Evolutionary conservation across 352 stramenopile species (phyloP), one percentile per base, ranked within the genome.

Genomic region (Phytopythium litorale): DNA sequence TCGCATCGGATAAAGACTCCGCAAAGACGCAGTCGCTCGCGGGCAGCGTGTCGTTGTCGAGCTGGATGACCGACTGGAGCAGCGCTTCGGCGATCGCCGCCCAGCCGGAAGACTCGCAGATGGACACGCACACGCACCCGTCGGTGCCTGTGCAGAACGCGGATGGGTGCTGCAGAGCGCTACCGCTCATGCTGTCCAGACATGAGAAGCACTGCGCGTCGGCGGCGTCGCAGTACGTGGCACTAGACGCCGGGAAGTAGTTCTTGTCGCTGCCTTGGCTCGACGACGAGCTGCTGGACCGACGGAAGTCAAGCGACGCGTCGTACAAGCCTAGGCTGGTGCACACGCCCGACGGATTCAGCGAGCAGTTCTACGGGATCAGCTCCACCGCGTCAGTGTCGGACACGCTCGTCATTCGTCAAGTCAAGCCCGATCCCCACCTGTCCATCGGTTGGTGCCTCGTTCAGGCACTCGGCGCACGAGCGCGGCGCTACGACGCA

Each of bases 181-280:
- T 60, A 25, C 37, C 37, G n/a, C 23, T n/a, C 33, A 58, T 16
- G 37, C 12, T 40, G 9, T 38, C 19, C 7, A 60, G 70, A 25
- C 75, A 84, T 0, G 67, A 11, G 15, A 75, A 48, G 58, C 75
- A 84, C 40, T 73, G 65, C 1, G 75, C 33, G 63, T 84, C 75
- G 32, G 58, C 66, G 5, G 60, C 62, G 6, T 72, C 63, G 37
- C 75, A 84, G 60, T 84, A 84, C 18, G 63, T 71, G 23, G 65
- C 62, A 0, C 66, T 50, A 7, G 58, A 43, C 0, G 73, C 68
- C 2, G 60, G 35, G 42, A 81, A 84, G 37, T 75, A 67, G 49
- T 65, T 62, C 21, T 64, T 57, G 21, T 73, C 65, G 23, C 70
- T 61, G 43, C 63, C 45, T 13, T 46, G 6, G 46, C 46, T 53